Percentiles rank a stretch among this genome's conserved stretches.
Conservation (phyloP, 305 asterid species). For the Fraxinus floribunda region DNA sequence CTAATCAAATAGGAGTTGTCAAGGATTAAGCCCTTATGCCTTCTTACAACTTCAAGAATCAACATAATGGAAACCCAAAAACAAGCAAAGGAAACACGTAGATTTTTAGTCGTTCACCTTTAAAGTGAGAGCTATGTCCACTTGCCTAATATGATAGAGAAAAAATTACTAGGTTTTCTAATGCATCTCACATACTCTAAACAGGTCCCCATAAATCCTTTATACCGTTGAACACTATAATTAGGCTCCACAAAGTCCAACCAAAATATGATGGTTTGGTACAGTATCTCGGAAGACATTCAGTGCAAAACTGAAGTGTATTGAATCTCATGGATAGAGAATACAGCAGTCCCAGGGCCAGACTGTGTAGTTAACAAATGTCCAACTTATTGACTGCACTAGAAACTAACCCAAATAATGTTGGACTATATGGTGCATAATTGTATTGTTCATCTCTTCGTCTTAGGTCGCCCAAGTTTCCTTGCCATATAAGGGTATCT, state of each 20-base stretch:
- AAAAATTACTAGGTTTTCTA: background rate
- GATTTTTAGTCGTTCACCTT: background rate
- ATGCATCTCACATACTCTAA: background rate
- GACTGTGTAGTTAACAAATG: background rate
- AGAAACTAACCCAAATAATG: background rate
- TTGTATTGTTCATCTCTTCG: background rate
- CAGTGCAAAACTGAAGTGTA: background rate
- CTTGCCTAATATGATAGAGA: background rate
- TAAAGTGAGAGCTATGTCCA: background rate
- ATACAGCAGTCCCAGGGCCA: background rate
- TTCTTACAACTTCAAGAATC: background rate
- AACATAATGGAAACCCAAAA: background rate
- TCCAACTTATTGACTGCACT: background rate
- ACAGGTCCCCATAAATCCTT: background rate
- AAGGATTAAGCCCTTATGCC: background rate
- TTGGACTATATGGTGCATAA: background rate
- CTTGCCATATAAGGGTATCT: background rate
- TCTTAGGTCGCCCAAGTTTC: background rate
- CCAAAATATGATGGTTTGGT: background rate
- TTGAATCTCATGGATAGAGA: background rate
- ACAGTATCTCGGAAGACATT: background rate
- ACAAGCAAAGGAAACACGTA: background rate
- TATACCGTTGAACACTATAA: background rate
- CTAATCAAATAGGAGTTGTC: background rate
- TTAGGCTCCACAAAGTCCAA: background rate